Conservation (phyloP, 2,329 filamentous ascomycete genomes). For the Fusarium fracticaudum region DNA sequence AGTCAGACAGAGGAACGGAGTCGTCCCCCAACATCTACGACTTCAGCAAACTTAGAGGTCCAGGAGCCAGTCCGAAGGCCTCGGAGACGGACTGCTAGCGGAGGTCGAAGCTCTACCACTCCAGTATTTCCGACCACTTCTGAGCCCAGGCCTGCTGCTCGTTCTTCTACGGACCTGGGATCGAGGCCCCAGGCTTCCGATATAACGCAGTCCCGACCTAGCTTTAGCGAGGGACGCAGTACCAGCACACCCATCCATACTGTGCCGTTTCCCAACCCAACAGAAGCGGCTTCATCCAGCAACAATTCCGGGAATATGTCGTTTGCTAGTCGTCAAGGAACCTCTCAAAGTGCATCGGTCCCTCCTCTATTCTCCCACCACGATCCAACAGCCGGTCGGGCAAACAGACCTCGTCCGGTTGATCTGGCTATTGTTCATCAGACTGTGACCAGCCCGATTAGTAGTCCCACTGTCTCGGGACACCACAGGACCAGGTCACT, state of each 20-base stretch:
- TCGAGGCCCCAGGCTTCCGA: constrained; percentile 54
- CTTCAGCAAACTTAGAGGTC: constrained; percentile 44
- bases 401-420: constrained; percentile 47
- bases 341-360: constrained; percentile 8
- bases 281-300: constrained; percentile 30
- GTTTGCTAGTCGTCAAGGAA: constrained; percentile 51
- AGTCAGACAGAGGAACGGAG: constrained; percentile 58
- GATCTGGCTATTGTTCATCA: constrained; percentile 54
- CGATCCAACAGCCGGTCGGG: constrained; percentile 35
- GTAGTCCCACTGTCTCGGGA: constrained; percentile 46
- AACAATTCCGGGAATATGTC: constrained; percentile 43
- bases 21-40: constrained; percentile 56
- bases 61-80: constrained; percentile 44
- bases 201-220: constrained; percentile 50
- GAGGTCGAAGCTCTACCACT: constrained; percentile 63
- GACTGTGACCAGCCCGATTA: constrained; percentile 45
- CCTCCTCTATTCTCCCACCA: constrained; percentile 24
- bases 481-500: constrained; percentile 57
- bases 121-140: constrained; percentile 55
- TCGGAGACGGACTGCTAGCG: constrained; percentile 63
- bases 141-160: constrained; percentile 61
- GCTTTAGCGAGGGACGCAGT: constrained; percentile 55
- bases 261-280: constrained; percentile 33
- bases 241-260: constrained; percentile 50
- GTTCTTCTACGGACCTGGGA: constrained; percentile 73